A percentile compares a stretch with the other conserved stretches of the same genome.
Conservation (phyloP, 2,329 filamentous ascomycete species). For the Penicillium sp. region DNA sequence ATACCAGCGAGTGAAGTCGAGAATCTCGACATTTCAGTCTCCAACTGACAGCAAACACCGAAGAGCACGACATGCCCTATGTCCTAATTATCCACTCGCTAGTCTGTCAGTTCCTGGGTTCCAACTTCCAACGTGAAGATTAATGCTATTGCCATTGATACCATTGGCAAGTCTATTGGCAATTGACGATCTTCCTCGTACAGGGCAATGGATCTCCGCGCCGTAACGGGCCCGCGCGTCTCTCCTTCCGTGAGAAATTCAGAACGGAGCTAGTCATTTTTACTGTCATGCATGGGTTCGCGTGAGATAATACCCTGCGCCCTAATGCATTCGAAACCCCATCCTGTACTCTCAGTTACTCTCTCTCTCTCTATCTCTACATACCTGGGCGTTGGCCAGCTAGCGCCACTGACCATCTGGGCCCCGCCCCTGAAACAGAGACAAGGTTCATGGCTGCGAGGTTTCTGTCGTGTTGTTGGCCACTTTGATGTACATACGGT, state of each 20-base stretch:
- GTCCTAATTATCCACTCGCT: slow-evolving; percentile 1
- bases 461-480: neutral
- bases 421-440: neutral
- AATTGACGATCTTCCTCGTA: neutral
- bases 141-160: neutral
- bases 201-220: neutral
- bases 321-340: too few relatives aligned
- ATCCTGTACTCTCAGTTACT: too few relatives aligned
- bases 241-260: neutral
- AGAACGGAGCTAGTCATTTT: neutral
- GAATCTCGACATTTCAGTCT: neutral
- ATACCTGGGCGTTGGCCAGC: neutral
- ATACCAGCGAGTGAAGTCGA: neutral
- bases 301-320: too few relatives aligned
- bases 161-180: neutral
- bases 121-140: neutral
- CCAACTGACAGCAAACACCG: neutral
- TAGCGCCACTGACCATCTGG: neutral
- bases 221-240: neutral
- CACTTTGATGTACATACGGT: neutral
- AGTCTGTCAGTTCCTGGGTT: neutral
- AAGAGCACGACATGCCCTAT: neutral
- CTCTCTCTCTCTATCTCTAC: too few relatives aligned
- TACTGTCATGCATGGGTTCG: neutral
- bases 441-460: neutral